These are phyloP conservation scores for Trichophaea hybrida DNA, from an alignment of 2,329 filamentous ascomycete species.

Conservation along the genomic window DNA sequence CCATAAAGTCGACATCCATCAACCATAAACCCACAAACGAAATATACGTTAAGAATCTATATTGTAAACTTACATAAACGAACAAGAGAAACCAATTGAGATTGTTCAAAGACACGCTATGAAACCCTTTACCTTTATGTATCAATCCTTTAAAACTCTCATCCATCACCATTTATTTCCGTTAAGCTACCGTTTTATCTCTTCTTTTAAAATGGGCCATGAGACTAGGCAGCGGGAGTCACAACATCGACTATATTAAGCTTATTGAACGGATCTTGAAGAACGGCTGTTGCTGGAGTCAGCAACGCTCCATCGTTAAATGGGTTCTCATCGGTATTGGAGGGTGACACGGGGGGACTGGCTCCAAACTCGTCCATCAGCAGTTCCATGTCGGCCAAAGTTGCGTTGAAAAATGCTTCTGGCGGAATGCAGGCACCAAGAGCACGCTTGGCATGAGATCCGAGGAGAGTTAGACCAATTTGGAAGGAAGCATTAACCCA, in stretches of 20 bases:
- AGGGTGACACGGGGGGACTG: slow-evolving; percentile 9
- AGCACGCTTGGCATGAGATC: slow-evolving; percentile 75
- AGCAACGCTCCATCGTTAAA: background rate
- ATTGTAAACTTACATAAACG: background rate
- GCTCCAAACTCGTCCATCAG: slow-evolving; percentile 14
- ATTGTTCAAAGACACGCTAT: too few relatives aligned
- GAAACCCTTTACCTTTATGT: too few relatives aligned
- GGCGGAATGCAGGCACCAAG: slow-evolving; percentile 78
- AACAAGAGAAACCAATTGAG: background rate
- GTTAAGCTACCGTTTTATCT: background rate
- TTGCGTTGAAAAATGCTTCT: slow-evolving; percentile 63
- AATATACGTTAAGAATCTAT: background rate
- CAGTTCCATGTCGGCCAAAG: slow-evolving; percentile 28
- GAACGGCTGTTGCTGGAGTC: background rate
- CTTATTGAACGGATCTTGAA: slow-evolving; percentile 1
- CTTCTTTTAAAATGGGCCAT: background rate
- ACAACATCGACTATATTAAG: background rate
- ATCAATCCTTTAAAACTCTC: too few relatives aligned
- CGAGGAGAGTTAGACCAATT: slow-evolving; percentile 77
- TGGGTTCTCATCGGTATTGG: background rate
- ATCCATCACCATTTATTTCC: background rate
- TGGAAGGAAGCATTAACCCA: slow-evolving; percentile 99
- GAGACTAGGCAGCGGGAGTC: background rate
- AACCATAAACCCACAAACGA: background rate
- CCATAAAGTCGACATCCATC: background rate